Evolutionary conservation across 805 yeast genomes (phyloP).

Genomic region (Candida coquimbonensis): DNA sequence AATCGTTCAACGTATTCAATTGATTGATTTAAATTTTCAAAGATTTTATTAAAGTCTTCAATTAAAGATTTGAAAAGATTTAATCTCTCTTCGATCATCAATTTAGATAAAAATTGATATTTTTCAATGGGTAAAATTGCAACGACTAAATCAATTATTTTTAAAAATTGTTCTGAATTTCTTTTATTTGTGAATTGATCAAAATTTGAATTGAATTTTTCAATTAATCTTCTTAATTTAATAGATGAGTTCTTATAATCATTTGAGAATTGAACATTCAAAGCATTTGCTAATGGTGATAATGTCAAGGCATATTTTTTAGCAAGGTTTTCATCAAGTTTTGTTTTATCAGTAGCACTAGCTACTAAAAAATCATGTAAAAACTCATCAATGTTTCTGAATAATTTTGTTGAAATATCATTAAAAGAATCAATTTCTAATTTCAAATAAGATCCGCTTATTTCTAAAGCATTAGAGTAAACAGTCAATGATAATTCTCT

Average conservation of each 20-base stretch:
- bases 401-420: constrained; percentile 5
- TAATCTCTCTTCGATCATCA: constrained; percentile 30
- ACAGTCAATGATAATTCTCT: constrained; percentile 10
- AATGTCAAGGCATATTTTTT: constrained; percentile 35
- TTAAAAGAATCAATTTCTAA: constrained; percentile 11
- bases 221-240: constrained; percentile 31
- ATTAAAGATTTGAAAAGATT: constrained; percentile 27
- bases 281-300: constrained; percentile 53
- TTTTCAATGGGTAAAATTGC: constrained; percentile 48
- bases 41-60: constrained; percentile 30
- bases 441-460: constrained; percentile 7
- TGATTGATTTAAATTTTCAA: constrained; percentile 29
- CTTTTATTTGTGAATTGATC: constrained; percentile 17
- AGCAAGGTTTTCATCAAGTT: constrained; percentile 6
- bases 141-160: constrained; percentile 38
- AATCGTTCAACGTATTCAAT: constrained; percentile 37
- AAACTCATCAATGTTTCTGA: constrained; percentile 28
- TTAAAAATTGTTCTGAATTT: constrained; percentile 21
- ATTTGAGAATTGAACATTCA: constrained; percentile 48
- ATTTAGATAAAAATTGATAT: constrained; percentile 29
- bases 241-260: constrained; percentile 40
- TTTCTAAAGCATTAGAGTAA: constrained; percentile 15
- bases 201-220: constrained; percentile 18
- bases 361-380: constrained; percentile 29
- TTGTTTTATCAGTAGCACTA: constrained; percentile 18